Conservation (phyloP, 768 basidiomycete species). For the Panaeolus cyanescens region DNA sequence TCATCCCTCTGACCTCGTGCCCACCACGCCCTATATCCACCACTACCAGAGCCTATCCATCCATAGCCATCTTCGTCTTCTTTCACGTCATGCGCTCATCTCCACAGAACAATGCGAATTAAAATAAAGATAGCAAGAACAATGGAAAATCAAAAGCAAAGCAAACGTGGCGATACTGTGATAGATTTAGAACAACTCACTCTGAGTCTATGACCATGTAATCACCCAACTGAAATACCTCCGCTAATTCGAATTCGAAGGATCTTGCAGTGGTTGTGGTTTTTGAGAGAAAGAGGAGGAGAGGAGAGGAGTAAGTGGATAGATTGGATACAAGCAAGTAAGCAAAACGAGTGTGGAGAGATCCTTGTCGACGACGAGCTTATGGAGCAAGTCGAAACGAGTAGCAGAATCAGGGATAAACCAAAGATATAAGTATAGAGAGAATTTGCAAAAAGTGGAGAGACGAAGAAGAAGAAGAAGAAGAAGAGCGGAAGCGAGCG, state of each 20-base stretch:
- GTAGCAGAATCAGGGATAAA: background rate
- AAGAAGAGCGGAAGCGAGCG: background rate
- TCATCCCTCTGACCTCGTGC: background rate
- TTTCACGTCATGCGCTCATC: background rate
- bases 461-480: background rate
- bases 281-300: background rate
- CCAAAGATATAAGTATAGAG: background rate
- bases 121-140: background rate
- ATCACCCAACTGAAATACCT: background rate
- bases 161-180: background rate
- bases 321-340: no score
- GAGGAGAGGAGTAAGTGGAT: background rate
- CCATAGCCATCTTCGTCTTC: background rate
- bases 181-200: constrained; percentile 3
- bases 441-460: background rate
- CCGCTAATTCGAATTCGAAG: background rate
- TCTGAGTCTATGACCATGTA: background rate
- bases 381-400: background rate
- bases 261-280: no score
- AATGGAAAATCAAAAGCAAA: background rate
- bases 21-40: background rate
- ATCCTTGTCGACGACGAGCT: background rate
- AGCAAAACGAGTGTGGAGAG: background rate
- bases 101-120: background rate
- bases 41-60: background rate